Percentiles rank a stretch among this genome's conserved stretches.
phyloP scores from a whole-genome alignment of 192 early-diverging fungal genomes.

The Backusella sp. region DNA sequence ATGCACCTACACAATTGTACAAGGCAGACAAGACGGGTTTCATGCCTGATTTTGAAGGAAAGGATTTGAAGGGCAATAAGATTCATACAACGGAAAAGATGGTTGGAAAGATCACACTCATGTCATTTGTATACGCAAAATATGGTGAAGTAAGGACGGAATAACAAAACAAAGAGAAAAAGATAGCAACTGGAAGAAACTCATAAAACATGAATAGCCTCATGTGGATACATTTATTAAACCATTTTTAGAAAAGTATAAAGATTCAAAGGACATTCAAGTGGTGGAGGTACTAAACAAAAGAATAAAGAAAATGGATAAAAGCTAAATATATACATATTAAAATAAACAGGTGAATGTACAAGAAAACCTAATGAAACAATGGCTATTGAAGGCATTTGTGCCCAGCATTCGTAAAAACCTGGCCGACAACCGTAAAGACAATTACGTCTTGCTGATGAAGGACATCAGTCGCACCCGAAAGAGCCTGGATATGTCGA shows the following conservation, averaged over 20 bases:
- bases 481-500: constrained; percentile 50
- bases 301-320: neutral
- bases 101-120: constrained; percentile 41
- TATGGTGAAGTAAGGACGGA: constrained; percentile 42
- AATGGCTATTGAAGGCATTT: constrained; percentile 46
- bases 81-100: constrained; percentile 43
- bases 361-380: constrained; percentile 52
- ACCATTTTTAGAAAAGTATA: constrained; percentile 43
- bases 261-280: constrained; percentile 36
- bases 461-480: constrained; percentile 47
- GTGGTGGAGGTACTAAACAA: constrained; percentile 40
- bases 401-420: constrained; percentile 47
- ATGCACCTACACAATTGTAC: constrained; percentile 40
- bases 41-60: constrained; percentile 53
- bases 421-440: constrained; percentile 39
- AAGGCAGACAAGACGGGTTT: constrained; percentile 51
- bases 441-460: constrained; percentile 47
- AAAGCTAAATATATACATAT: neutral
- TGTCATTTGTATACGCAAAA: constrained; percentile 49
- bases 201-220: constrained; percentile 7
- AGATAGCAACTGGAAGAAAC: neutral
- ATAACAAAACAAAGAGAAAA: neutral
- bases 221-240: constrained; percentile 46
- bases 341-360: constrained; percentile 46
- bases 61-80: constrained; percentile 37